phyloP scores from a whole-genome alignment of 2,329 filamentous ascomycete species.

The Calonectria hawksworthii region DNA sequence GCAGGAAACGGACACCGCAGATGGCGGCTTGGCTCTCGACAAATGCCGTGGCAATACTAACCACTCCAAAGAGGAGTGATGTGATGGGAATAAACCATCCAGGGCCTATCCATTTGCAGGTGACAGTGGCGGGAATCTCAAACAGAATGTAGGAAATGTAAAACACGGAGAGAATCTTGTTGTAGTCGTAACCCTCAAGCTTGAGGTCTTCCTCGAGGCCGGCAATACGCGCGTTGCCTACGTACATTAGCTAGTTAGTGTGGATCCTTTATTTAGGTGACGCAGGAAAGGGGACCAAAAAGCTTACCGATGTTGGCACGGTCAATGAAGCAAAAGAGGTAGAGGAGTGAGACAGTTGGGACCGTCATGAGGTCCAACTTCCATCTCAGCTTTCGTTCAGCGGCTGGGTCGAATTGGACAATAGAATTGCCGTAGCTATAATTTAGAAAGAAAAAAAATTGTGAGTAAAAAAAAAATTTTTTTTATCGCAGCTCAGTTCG shows the following conservation, averaged over 20 bases:
- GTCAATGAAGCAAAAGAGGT: constrained; percentile 82
- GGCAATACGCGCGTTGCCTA: constrained; percentile 67
- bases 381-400: constrained; percentile 69
- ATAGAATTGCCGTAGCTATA: constrained; percentile 43
- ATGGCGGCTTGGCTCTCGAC: constrained; percentile 63
- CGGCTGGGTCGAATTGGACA: constrained; percentile 49
- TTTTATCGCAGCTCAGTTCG: neutral
- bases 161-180: constrained; percentile 72
- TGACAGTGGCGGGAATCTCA: constrained; percentile 73
- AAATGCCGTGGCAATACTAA: constrained; percentile 72
- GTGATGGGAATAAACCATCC: constrained; percentile 74
- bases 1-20: constrained; percentile 71
- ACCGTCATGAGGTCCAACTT: constrained; percentile 78
- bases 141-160: constrained; percentile 77
- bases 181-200: constrained; percentile 73
- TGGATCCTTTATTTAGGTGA: neutral
- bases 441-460: neutral
- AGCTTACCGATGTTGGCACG: constrained; percentile 77
- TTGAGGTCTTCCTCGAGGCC: constrained; percentile 69
- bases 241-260: neutral
- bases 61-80: constrained; percentile 70
- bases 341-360: constrained; percentile 75
- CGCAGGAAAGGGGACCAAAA: neutral
- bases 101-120: constrained; percentile 75
- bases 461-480: neutral